A percentile compares a stretch with the other conserved stretches of the same genome.
These are phyloP conservation scores for Phaseolus coccineus DNA, from an alignment of 331 rosid genomes.

Conservation along the genomic window DNA sequence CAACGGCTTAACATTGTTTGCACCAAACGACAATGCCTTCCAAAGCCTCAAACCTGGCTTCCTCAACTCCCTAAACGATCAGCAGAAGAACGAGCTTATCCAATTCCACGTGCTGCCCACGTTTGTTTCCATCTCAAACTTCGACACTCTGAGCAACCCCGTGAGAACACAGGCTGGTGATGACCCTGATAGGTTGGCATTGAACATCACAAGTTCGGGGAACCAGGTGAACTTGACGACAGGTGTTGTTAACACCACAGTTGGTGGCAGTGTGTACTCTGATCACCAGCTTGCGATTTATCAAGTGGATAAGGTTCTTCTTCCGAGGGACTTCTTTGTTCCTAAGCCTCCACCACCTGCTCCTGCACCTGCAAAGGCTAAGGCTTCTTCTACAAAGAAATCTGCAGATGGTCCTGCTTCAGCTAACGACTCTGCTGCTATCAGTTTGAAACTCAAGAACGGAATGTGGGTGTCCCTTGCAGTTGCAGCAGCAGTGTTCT, in stretches of 20 bases:
- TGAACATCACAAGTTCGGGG: slow-evolving; percentile 80
- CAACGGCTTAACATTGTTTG: slow-evolving; percentile 73
- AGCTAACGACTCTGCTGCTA: slow-evolving; percentile 46
- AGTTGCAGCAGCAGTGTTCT: slow-evolving; percentile 31
- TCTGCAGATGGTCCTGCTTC: slow-evolving; percentile 48
- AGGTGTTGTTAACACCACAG: slow-evolving; percentile 77
- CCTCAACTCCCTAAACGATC: slow-evolving; percentile 68
- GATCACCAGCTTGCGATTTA: slow-evolving; percentile 82
- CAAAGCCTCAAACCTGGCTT: slow-evolving; percentile 72
- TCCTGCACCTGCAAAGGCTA: slow-evolving; percentile 57
- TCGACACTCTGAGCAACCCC: slow-evolving; percentile 87
- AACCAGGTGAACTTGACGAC: slow-evolving; percentile 72
- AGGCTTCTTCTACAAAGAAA: slow-evolving; percentile 54
- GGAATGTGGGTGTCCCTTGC: slow-evolving; percentile 27
- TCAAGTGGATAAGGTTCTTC: slow-evolving; percentile 79
- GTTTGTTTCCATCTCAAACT: slow-evolving; percentile 68
- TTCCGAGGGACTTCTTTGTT: slow-evolving; percentile 71
- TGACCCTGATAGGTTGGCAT: slow-evolving; percentile 61
- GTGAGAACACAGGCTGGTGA: slow-evolving; percentile 84
- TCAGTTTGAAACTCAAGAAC: slow-evolving; percentile 27
- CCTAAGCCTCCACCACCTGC: slow-evolving; percentile 78
- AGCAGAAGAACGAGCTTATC: slow-evolving; percentile 73
- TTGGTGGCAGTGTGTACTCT: slow-evolving; percentile 75
- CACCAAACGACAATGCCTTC: slow-evolving; percentile 76
- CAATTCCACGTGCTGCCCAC: slow-evolving; percentile 78